Evolutionary conservation across 768 basidiomycete species (phyloP).

Genomic region (Pseudohyphozyma bogoriensis): DNA sequence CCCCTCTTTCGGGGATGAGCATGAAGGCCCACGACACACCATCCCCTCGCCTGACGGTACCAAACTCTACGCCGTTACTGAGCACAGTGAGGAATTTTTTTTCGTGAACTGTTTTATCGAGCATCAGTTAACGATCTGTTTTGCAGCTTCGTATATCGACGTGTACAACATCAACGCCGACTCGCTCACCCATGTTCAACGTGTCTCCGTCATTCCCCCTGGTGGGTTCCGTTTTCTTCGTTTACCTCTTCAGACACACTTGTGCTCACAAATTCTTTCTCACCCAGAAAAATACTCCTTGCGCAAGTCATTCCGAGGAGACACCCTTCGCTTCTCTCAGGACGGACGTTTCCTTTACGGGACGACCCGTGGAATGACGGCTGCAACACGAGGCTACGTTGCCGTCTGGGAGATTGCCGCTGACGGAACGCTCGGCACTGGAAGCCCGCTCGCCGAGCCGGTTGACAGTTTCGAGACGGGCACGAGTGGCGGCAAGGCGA

Average conservation of each 20-base stretch:
- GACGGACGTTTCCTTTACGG: slow-evolving; percentile 27
- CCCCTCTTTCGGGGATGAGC: slow-evolving; percentile 15
- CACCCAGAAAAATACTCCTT: slow-evolving; percentile 9
- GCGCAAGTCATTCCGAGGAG: slow-evolving; percentile 31
- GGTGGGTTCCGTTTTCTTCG: neutral
- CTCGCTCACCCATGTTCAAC: slow-evolving; percentile 24
- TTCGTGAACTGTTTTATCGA: neutral
- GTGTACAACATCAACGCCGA: slow-evolving; percentile 25
- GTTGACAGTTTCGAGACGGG: slow-evolving; percentile 24
- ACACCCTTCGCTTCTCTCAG: slow-evolving; percentile 32
- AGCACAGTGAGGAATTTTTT: slow-evolving; percentile 28
- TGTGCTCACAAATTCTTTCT: neutral
- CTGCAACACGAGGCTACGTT: slow-evolving; percentile 25
- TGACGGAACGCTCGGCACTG: slow-evolving; percentile 10
- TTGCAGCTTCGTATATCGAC: slow-evolving; percentile 32
- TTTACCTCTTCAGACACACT: neutral
- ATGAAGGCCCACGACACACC: slow-evolving; percentile 32
- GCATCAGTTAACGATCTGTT: neutral
- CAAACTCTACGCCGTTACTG: slow-evolving; percentile 33
- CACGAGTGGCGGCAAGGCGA: slow-evolving; percentile 34
- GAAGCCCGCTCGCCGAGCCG: neutral
- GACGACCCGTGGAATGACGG: slow-evolving; percentile 32
- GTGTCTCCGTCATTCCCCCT: slow-evolving; percentile 29
- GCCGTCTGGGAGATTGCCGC: slow-evolving; percentile 22
- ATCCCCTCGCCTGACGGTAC: slow-evolving; percentile 27